phyloP scores from a whole-genome alignment of 2,329 filamentous ascomycete species.

The Shiraia sp. region DNA sequence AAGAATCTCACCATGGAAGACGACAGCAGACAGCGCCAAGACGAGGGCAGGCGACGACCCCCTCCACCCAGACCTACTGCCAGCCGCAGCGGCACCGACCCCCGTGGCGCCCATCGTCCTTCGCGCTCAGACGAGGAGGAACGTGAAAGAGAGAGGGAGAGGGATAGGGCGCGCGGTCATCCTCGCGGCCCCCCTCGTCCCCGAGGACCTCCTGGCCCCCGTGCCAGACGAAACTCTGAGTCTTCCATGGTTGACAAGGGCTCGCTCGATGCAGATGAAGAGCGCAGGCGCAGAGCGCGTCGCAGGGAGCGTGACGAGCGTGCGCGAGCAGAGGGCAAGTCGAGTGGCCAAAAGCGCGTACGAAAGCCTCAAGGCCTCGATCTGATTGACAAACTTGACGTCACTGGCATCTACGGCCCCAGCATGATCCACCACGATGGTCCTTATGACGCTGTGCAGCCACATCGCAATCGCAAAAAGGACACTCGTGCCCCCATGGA shows the following conservation, averaged over 20 bases:
- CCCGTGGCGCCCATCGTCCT: slow-evolving; percentile 60
- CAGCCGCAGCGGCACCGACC: slow-evolving; percentile 53
- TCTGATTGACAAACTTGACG: slow-evolving; percentile 94
- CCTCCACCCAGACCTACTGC: slow-evolving; percentile 40
- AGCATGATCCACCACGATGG: slow-evolving; percentile 97
- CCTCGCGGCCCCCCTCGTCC: slow-evolving; percentile 39
- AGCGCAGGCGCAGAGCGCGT: slow-evolving; percentile 55
- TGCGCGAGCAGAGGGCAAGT: slow-evolving; percentile 44
- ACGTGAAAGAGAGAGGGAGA: too few species aligned
- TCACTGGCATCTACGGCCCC: slow-evolving; percentile 92
- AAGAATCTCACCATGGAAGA: slow-evolving; percentile 71
- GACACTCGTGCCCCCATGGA: slow-evolving; percentile 89
- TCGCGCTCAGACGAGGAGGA: slow-evolving; percentile 68
- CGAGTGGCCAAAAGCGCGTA: slow-evolving; percentile 39
- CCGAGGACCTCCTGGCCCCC: slow-evolving; percentile 44
- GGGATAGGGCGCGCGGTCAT: slow-evolving; percentile 43
- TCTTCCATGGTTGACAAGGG: slow-evolving; percentile 71
- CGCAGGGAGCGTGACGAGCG: slow-evolving; percentile 57
- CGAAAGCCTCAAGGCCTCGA: slow-evolving; percentile 65
- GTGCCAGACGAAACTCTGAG: slow-evolving; percentile 74
- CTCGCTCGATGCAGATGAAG: slow-evolving; percentile 64
- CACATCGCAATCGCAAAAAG: slow-evolving; percentile 86
- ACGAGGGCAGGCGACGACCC: too few species aligned
- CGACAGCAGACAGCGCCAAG: slow-evolving; percentile 49
- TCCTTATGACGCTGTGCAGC: slow-evolving; percentile 94